These are phyloP conservation scores for Alternaria ventricosa DNA, from an alignment of 2,329 filamentous ascomycete genomes.

Conservation along the genomic window DNA sequence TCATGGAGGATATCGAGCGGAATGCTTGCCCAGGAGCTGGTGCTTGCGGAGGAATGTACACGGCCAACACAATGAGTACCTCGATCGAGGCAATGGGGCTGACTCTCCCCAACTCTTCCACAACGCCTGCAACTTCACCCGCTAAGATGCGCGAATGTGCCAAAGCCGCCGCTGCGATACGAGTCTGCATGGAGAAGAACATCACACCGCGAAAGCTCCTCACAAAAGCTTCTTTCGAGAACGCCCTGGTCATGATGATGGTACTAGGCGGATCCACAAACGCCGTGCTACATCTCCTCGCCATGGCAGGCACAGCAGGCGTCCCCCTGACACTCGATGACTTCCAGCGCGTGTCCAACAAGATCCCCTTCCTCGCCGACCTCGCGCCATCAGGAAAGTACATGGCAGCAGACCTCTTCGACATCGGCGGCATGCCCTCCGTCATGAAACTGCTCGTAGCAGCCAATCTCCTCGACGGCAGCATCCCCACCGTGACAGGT, in stretches of 20 bases:
- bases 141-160: constrained; percentile 88
- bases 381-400: constrained; percentile 83
- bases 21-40: constrained; percentile 80
- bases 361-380: constrained; percentile 85
- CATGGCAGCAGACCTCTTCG: constrained; percentile 87
- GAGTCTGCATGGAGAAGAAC: constrained; percentile 78
- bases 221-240: constrained; percentile 82
- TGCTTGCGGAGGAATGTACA: constrained; percentile 92
- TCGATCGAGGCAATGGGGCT: constrained; percentile 72
- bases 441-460: constrained; percentile 87
- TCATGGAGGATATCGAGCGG: constrained; percentile 81
- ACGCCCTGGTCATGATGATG: constrained; percentile 90
- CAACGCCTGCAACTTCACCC: constrained; percentile 79
- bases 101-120: constrained; percentile 81
- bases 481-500: constrained; percentile 81
- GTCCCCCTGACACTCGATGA: constrained; percentile 81
- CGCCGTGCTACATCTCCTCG: constrained; percentile 85
- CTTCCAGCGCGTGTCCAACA: constrained; percentile 79
- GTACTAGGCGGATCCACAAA: constrained; percentile 90
- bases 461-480: constrained; percentile 75
- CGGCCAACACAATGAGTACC: constrained; percentile 91
- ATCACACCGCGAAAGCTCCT: constrained; percentile 82
- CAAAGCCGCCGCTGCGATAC: constrained; percentile 79
- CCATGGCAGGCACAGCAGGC: constrained; percentile 86
- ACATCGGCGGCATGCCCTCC: constrained; percentile 82